Evolutionary conservation across 2,329 filamentous ascomycete genomes (phyloP).

Genomic region (Thielaviopsis ethacetica): DNA sequence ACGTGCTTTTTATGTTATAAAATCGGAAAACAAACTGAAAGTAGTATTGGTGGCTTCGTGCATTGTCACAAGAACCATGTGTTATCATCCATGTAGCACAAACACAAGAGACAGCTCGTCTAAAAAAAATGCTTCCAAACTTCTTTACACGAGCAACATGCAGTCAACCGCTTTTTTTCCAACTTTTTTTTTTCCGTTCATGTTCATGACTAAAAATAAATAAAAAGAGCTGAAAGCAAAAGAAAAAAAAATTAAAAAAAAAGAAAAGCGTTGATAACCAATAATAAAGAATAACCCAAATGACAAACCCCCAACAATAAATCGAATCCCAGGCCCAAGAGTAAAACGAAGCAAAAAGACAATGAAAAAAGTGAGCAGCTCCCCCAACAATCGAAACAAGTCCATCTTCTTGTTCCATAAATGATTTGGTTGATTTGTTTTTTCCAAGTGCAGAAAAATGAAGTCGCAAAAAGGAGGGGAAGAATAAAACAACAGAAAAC

Average conservation of each 20-base stretch:
- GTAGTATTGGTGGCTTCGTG: no score
- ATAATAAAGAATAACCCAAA: not conserved
- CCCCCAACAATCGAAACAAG: not conserved
- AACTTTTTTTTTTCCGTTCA: not conserved
- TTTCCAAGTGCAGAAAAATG: not conserved
- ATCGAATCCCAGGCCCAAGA: not conserved
- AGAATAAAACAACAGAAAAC: not conserved
- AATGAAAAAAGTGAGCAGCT: not conserved
- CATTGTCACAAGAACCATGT: no score
- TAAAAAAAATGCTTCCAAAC: no score
- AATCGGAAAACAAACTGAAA: no score
- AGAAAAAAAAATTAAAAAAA: not conserved
- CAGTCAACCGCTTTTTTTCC: not conserved
- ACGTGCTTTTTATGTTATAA: no score
- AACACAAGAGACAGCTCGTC: no score
- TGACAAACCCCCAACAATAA: not conserved
- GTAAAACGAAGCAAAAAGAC: not conserved
- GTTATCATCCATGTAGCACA: no score
- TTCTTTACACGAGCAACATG: no score
- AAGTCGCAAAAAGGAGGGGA: not conserved
- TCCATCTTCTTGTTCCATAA: not conserved
- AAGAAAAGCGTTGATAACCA: not conserved
- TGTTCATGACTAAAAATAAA: not conserved
- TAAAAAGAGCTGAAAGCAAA: slow-evolving; percentile 1
- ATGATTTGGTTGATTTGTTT: not conserved